phyloP scores from a whole-genome alignment of 805 yeast species.

The Yamadazyma philogaea region DNA sequence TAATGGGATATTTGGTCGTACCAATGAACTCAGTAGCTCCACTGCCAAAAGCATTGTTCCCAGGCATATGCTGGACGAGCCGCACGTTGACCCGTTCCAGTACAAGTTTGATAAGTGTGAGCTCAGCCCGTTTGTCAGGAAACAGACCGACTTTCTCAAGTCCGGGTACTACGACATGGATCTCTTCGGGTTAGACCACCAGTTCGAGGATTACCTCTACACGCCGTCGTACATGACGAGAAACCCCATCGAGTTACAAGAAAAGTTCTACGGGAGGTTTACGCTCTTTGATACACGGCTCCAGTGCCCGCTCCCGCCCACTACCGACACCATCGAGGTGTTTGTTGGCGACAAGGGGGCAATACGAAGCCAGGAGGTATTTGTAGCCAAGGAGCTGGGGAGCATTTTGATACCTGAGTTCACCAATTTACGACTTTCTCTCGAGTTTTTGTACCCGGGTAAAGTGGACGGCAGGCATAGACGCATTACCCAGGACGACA shows the following conservation, averaged over 20 bases:
- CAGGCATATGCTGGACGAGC: not conserved
- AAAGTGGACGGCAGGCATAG: constrained; percentile 31
- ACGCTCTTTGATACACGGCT: constrained; percentile 19
- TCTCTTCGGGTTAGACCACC: constrained; percentile 46
- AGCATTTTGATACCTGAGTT: constrained; percentile 42
- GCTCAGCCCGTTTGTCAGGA: constrained; percentile 20
- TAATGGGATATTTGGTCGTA: constrained; percentile 4
- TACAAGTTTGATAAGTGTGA: constrained; percentile 28
- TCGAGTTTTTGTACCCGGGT: constrained; percentile 46
- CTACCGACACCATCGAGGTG: constrained; percentile 25
- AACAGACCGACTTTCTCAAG: constrained; percentile 18
- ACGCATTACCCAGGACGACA: constrained; percentile 2
- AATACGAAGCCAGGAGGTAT: constrained; percentile 13
- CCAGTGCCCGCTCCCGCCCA: constrained; percentile 20
- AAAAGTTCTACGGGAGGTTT: constrained; percentile 25
- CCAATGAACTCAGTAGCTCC: not conserved
- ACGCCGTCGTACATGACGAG: constrained; percentile 38
- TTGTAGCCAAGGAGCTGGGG: constrained; percentile 8
- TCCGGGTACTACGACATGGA: constrained; percentile 38
- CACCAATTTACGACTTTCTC: constrained; percentile 39
- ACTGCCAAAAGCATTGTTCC: constrained; percentile 2
- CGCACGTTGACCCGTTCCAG: constrained; percentile 2
- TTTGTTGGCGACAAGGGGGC: constrained; percentile 28
- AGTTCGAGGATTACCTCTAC: constrained; percentile 37
- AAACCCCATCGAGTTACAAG: constrained; percentile 27